Base-by-base conservation (phyloP, 768 basidiomycete genomes). In the Russula sp. region DNA sequence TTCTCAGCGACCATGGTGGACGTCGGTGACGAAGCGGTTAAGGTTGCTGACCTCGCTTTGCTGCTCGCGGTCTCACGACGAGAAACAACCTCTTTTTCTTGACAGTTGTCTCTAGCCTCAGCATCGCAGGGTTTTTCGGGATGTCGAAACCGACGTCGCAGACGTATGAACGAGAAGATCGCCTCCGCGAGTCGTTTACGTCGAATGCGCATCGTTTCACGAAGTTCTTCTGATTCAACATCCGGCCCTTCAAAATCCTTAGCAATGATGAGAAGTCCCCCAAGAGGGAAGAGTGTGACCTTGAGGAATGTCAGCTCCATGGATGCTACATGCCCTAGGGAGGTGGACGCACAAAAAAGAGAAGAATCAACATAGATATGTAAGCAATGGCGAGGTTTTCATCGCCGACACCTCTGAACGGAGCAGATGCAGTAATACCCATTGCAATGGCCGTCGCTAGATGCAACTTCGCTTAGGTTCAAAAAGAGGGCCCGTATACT, bases 171-270 rank as follows among this genome's bases (percentile, higher is more conserved):
- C 1, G 35, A 52, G 16, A n/a, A n/a, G 18, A 13, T 31, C 4
- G 59, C 50, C 39, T 18, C 10, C 14, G 20, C 44, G 5, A 45
- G 70, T 22, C 51, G 73, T 63, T 40, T 64, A 64, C 37, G 81
- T 77, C 60, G 76, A 78, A 8, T 66, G 66, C 72, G 75, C 61
- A 83, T 75, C 4, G 72, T 73, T 51, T 82, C 79, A 50, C 76
- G 75, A 5, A 87, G 76, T 58, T 84, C 82, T 55, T 84, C 82
- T 9, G 79, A 74, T 57, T 84, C 79, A 3, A 86, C 74, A 57
- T 88, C 86, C 0, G 85, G 83, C 0, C 86, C 87, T 14, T 74
- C 75, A 65, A 81, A 90, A 70, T 91, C 89, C 76, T 80, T 80
- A 20, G 77, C 76, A 31, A 90, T 74, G 66, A 79, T 76, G 4